A percentile compares a stretch with the other conserved stretches of the same genome.
phyloP scores from a whole-genome alignment of 2,329 filamentous ascomycete genomes.

The Chrysosporium queenslandicum region DNA sequence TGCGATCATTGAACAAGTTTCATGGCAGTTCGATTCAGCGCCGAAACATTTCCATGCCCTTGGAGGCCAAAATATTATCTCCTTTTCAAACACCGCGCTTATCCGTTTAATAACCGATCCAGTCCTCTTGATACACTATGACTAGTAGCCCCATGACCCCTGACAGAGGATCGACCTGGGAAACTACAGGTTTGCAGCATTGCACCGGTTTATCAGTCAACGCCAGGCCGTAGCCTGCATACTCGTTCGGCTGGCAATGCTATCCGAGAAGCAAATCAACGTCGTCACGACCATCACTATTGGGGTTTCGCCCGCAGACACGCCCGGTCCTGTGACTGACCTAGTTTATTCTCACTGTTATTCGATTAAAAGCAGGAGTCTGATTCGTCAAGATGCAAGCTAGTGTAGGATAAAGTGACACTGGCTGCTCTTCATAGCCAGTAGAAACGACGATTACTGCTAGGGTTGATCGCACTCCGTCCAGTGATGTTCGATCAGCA shows the following conservation, averaged over 20 bases:
- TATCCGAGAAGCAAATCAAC: not conserved
- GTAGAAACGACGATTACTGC: no score
- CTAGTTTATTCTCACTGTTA: no score
- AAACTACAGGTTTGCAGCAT: not conserved
- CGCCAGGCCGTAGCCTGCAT: not conserved
- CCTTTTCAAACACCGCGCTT: not conserved
- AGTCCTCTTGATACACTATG: not conserved
- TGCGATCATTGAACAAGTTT: no score
- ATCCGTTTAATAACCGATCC: constrained; percentile 3
- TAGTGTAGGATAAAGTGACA: no score
- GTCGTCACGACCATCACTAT: not conserved
- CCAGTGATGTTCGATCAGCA: no score
- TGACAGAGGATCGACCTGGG: not conserved
- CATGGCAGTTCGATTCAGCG: no score
- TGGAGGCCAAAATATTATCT: not conserved
- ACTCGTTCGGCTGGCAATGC: not conserved
- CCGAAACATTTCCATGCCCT: no score
- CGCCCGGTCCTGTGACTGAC: constrained; percentile 7
- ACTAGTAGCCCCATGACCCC: not conserved
- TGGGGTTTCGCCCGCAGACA: constrained; percentile 6
- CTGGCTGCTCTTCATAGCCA: no score
- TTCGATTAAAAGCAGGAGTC: no score
- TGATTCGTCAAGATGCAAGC: no score
- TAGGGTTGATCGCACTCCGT: no score
- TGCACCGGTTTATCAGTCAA: not conserved